Conservation (phyloP, 1,139 yeast species). For the Zygosaccharomyces sapae region DNA sequence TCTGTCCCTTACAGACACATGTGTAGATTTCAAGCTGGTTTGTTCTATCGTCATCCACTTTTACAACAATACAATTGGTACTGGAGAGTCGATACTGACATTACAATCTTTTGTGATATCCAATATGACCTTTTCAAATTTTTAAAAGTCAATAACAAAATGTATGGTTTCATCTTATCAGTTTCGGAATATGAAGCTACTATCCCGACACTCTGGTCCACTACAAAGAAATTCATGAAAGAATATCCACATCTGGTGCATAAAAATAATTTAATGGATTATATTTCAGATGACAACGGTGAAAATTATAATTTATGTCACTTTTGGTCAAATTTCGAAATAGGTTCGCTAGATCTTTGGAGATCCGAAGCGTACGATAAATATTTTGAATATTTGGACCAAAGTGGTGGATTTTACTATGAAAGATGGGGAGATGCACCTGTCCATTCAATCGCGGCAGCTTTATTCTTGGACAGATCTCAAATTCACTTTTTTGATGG, state of each 20-base stretch:
- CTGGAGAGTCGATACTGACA: conserved; percentile 94
- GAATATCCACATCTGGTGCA: conserved; percentile 63
- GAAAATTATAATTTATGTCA: conserved; percentile 71
- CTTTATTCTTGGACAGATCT: conserved; percentile 62
- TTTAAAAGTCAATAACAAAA: conserved; percentile 70
- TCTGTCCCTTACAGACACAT: conserved; percentile 70
- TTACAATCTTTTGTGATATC: conserved; percentile 71
- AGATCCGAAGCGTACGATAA: conserved; percentile 62
- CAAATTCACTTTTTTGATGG: conserved; percentile 77
- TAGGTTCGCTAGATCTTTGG: conserved; percentile 72
- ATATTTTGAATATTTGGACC: conserved; percentile 68
- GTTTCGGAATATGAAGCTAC: conserved; percentile 80
- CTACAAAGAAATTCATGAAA: conserved; percentile 63
- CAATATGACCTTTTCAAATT: conserved; percentile 77
- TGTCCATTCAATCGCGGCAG: conserved; percentile 82
- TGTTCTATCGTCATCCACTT: conserved; percentile 74
- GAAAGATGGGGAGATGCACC: conserved; percentile 97
- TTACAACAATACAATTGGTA: conserved; percentile 74
- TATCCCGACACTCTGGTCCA: conserved; percentile 76
- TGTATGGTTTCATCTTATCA: conserved; percentile 75
- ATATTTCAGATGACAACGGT: conserved; percentile 67
- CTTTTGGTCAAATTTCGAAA: conserved; percentile 86
- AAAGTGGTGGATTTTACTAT: conserved; percentile 82
- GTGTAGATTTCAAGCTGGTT: conserved; percentile 92
- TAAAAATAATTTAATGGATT: conserved; percentile 64